Conservation (phyloP, 1,284 basidiomycete genomes). For the Leccinum solheimii region DNA sequence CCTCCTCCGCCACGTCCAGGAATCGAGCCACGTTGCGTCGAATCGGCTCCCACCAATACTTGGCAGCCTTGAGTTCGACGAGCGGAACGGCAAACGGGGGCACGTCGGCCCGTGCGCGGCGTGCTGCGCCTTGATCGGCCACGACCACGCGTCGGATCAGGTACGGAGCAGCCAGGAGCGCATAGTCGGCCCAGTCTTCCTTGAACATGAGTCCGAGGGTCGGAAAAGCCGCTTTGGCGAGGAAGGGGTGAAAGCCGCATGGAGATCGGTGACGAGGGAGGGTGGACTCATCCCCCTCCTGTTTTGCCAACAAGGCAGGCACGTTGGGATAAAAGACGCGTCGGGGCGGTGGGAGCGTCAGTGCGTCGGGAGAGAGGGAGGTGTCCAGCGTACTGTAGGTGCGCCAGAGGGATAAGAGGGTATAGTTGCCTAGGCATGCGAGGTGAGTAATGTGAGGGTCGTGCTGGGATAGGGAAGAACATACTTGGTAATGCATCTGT, state of each 20-base stretch:
- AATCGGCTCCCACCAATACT: constrained; percentile 75
- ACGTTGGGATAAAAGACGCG: constrained; percentile 74
- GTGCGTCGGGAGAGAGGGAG: constrained; percentile 50
- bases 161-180: constrained; percentile 65
- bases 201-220: constrained; percentile 64
- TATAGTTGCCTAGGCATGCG: constrained; percentile 56
- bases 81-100: constrained; percentile 60
- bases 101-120: constrained; percentile 35
- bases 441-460: constrained; percentile 7
- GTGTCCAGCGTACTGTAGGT: constrained; percentile 70
- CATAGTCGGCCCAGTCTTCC: constrained; percentile 77
- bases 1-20: constrained; percentile 41
- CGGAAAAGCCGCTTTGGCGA: constrained; percentile 72
- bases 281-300: constrained; percentile 42
- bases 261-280: constrained; percentile 46
- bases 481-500: constrained; percentile 48
- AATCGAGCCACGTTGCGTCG: constrained; percentile 54
- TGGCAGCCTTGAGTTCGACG: constrained; percentile 51
- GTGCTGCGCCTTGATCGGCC: constrained; percentile 71
- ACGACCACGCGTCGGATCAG: constrained; percentile 75
- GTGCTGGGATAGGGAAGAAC: constrained; percentile 22
- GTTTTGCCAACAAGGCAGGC: constrained; percentile 52
- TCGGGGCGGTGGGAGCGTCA: constrained; percentile 63
- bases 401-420: constrained; percentile 78
- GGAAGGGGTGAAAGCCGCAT: constrained; percentile 62